Evolutionary conservation across 202 grass and related monocot species (phyloP), one percentile per base, ranked within the genome.

Genomic region (Bolboschoenoplectus hybrid): DNA sequence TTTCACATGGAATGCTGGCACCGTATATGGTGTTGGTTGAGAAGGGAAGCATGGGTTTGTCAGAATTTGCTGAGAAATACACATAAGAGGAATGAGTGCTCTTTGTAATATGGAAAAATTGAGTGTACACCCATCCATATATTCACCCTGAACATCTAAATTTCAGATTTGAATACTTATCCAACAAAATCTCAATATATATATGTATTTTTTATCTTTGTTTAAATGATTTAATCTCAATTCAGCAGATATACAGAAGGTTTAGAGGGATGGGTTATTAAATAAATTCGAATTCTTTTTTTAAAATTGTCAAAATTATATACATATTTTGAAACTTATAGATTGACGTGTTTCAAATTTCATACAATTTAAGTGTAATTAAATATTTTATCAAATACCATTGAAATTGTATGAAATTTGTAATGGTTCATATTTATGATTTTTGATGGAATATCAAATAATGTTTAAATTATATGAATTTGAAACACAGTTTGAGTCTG

Each of bases 1-100:
- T 61, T 80, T 43, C 76, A 61, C 76, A 61, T 80, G 76, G 51
- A 80, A 61, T 80, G 76, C 76, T 80, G 76, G 55, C 55, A 80
- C 51, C 53, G 14, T 61, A 80, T 9, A 6, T 61, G 38, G 16
- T 43, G 20, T 80, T 61, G 38, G 8, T 43, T 26, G 55, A 61
- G 35, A 79, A 61, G 14, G 36, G 76, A 61, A 74, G 52, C 41
- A 80, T 80, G 76, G 76, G 76, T 62, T 58, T 56, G 74, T 57
- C 74, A 78, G 49, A 57, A 57, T 56, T 56, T 56, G 74, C 51
- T 78, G 13, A 39, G 51, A 78, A 39, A 56, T 57, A 49, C 40
- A 78, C 5, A 55, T 17, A 53, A 77, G 34, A 56, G 49, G 9
- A 34, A 12, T 74, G 19, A 12, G 17, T 49, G 26, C 10, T 40